Base-by-base conservation (phyloP, 2,329 filamentous ascomycete species). In the Neonectria ditissima region DNA sequence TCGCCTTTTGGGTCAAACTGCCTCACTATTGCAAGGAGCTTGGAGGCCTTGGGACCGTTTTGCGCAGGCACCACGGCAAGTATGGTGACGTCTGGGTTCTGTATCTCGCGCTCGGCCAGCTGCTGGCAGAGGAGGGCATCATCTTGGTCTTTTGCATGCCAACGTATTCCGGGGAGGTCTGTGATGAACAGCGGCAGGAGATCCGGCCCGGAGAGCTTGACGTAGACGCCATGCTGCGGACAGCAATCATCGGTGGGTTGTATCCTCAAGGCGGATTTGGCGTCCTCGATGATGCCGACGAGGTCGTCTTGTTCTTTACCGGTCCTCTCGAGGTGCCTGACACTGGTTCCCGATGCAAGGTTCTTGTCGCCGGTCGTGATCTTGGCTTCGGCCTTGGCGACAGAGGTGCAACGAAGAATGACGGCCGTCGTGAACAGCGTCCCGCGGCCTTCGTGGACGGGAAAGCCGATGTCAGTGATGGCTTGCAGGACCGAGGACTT, bases 61-160 rank as follows among this genome's bases (percentile, higher is more conserved):
- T 54, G 51, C 32, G 51, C 58, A n/a, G 58, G 47, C 2, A 61
- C 34, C 9, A 61, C 58, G 32, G 58, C 50, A 32, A 61, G 58
- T 22, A 61, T 61, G 2, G 53, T 32, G 22, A 54, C 50, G 44
- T 54, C 44, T n/a, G 43, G 43, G 44, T 55, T 54, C 14, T n/a
- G n/a, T 32, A 61, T 54, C 26, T 61, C 51, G n/a, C 51, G 30
- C 24, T 43, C 51, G 2, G 58, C 58, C 41, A 61, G 34, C 18
- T 61, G 44, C 24, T 34, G 51, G 11, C 44, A 58, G 18, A 58
- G 55, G 16, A 52, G 18, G 5, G 55, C 47, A 14, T 58, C 37
- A 2, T 18, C 26, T 18, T 44, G 34, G 5, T 51, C 3, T 7
- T 52, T 32, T 5, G 45, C 51, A 13, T 50, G 20, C 50, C 50